Conservation (phyloP, 2,329 filamentous ascomycete genomes). For the Trichoderma sp. region DNA sequence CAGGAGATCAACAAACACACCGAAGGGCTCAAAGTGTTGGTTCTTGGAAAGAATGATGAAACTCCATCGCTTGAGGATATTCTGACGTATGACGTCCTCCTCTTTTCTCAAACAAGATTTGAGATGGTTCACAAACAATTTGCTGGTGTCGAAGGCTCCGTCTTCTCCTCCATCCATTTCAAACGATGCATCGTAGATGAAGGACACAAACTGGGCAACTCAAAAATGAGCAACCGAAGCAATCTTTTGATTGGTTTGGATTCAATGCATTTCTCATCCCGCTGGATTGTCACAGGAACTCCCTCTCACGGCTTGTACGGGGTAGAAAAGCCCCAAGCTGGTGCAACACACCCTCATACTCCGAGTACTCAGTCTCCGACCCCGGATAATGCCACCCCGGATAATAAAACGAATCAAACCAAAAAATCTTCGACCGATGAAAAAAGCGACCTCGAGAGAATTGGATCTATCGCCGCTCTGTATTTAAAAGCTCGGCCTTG, state of each 20-base stretch:
- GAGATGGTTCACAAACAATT: constrained; percentile 52
- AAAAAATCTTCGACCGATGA: constrained; percentile 46
- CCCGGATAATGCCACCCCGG: constrained; percentile 20
- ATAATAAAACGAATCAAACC: constrained; percentile 25
- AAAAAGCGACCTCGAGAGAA: constrained; percentile 61
- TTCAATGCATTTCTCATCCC: constrained; percentile 61
- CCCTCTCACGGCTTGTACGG: constrained; percentile 82
- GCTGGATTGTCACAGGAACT: constrained; percentile 90
- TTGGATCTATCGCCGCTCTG: constrained; percentile 62
- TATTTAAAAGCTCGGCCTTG: constrained; percentile 79
- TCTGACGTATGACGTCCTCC: constrained; percentile 67
- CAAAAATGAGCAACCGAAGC: constrained; percentile 53
- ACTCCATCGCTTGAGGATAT: constrained; percentile 61
- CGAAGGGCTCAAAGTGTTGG: constrained; percentile 59
- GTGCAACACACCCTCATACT: neutral
- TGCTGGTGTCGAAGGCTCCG: constrained; percentile 44
- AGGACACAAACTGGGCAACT: constrained; percentile 78
- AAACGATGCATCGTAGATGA: constrained; percentile 90
- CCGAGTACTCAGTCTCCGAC: neutral
- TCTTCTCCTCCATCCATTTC: constrained; percentile 72
- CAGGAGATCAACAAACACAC: constrained; percentile 80
- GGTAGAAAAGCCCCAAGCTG: constrained; percentile 37
- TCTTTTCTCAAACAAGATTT: constrained; percentile 74
- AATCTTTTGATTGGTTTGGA: constrained; percentile 52
- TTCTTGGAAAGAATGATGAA: constrained; percentile 52